These are phyloP conservation scores for Coemansia sp. DNA, from an alignment of 192 early-diverging fungal species.

Conservation along the genomic window DNA sequence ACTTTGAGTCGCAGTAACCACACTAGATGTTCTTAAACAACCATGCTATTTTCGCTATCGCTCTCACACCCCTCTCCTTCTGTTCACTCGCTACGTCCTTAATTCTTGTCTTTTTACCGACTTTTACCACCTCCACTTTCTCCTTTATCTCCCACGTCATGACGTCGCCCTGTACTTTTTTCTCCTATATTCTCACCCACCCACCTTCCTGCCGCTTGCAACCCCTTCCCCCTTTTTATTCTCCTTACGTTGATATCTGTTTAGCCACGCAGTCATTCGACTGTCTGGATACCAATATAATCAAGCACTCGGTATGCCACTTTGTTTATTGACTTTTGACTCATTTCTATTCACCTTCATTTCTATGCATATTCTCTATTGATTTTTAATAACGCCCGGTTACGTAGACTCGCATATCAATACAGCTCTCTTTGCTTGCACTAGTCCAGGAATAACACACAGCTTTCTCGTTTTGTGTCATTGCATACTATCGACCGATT, in stretches of 20 bases:
- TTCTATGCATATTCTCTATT: conserved; percentile 5
- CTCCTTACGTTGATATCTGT: neutral
- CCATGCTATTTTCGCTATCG: neutral
- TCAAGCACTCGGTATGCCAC: neutral
- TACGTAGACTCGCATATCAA: conserved; percentile 9
- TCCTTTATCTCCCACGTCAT: conserved; percentile 2
- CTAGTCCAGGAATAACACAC: neutral
- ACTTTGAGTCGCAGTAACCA: neutral
- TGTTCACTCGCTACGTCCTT: neutral
- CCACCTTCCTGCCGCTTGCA: neutral
- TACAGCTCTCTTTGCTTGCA: neutral
- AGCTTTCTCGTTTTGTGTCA: neutral
- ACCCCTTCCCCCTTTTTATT: neutral
- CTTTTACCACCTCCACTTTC: neutral
- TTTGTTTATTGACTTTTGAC: neutral
- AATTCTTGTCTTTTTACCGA: neutral
- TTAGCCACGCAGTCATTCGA: neutral
- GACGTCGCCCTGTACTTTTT: neutral
- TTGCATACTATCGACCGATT: neutral
- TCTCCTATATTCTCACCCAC: neutral
- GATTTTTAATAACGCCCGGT: conserved; percentile 4
- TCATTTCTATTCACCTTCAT: neutral
- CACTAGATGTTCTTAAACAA: neutral
- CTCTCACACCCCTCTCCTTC: neutral
- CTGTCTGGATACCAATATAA: conserved; percentile 2